Evolutionary conservation across 139 green algal species (phyloP).

Genomic region (Closterium sp.): DNA sequence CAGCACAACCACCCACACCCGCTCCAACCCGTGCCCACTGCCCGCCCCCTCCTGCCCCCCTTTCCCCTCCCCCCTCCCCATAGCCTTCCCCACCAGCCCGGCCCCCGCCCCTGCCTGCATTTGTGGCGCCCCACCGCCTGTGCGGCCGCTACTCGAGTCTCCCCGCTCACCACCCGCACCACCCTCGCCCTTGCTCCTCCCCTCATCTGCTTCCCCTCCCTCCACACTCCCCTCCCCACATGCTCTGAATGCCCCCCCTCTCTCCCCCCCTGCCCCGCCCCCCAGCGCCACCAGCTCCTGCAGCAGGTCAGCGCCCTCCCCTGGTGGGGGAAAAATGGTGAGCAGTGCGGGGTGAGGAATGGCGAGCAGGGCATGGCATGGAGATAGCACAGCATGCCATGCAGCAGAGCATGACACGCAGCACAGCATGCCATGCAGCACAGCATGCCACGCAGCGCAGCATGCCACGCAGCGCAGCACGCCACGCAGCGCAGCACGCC

Average conservation of each 20-base stretch:
- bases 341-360: too few relatives aligned
- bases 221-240: neutral
- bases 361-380: too few relatives aligned
- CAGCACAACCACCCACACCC: slow-evolving; percentile 27
- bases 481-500: too few relatives aligned
- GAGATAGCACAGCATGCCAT: too few relatives aligned
- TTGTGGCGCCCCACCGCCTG: neutral
- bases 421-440: too few relatives aligned
- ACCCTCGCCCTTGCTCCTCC: neutral
- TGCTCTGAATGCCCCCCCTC: neutral
- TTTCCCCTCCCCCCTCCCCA: too few relatives aligned
- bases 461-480: too few relatives aligned
- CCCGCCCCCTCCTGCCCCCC: neutral
- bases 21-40: neutral
- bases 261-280: neutral
- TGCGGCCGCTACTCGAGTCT: neutral
- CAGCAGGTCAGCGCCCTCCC: neutral
- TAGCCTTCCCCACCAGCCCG: neutral
- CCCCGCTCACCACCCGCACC: too few relatives aligned
- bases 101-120: neutral
- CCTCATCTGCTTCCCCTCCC: neutral
- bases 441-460: too few relatives aligned
- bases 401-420: too few relatives aligned
- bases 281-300: neutral
- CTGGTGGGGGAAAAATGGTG: too few relatives aligned